A percentile compares a stretch with the other conserved stretches of the same genome.
These are phyloP conservation scores for Coccomyxa sp. DNA, from an alignment of 139 green algal species.

Conservation along the genomic window DNA sequence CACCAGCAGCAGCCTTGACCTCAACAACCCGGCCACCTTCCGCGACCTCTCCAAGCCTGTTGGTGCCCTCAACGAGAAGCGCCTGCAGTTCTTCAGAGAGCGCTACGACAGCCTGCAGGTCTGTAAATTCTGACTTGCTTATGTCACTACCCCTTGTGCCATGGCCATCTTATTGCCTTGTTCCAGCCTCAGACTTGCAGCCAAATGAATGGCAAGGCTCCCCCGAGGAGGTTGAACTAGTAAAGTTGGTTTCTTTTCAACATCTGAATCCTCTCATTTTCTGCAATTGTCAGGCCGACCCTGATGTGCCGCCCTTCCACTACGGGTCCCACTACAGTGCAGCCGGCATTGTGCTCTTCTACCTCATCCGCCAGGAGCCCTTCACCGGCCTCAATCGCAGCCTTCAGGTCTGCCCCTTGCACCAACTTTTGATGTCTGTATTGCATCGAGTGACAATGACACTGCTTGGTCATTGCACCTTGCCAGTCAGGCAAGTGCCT, in stretches of 20 bases:
- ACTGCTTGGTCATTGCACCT: constrained; percentile 34
- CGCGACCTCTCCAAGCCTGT: constrained; percentile 87
- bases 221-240: too few species aligned
- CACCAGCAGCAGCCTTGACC: constrained; percentile 56
- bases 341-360: constrained; percentile 87
- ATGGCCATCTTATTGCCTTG: neutral
- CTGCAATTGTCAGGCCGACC: constrained; percentile 4
- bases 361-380: constrained; percentile 77
- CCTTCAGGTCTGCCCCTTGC: constrained; percentile 59
- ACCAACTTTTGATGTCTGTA: constrained; percentile 25
- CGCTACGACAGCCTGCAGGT: constrained; percentile 25
- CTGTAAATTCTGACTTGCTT: too few species aligned
- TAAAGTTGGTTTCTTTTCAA: too few species aligned
- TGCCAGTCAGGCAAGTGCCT: constrained; percentile 40
- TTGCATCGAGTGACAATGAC: constrained; percentile 9
- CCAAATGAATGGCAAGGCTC: too few species aligned
- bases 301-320: constrained; percentile 65
- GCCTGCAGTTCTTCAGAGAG: constrained; percentile 67
- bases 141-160: too few species aligned
- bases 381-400: constrained; percentile 23
- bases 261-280: too few species aligned
- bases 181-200: too few species aligned
- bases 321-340: constrained; percentile 96
- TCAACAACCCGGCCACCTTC: constrained; percentile 62
- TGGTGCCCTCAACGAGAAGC: constrained; percentile 75